Evolutionary conservation across 805 yeast species (phyloP), one percentile per base, ranked within the genome.

Genomic region (Scheffersomyces amazonensis): DNA sequence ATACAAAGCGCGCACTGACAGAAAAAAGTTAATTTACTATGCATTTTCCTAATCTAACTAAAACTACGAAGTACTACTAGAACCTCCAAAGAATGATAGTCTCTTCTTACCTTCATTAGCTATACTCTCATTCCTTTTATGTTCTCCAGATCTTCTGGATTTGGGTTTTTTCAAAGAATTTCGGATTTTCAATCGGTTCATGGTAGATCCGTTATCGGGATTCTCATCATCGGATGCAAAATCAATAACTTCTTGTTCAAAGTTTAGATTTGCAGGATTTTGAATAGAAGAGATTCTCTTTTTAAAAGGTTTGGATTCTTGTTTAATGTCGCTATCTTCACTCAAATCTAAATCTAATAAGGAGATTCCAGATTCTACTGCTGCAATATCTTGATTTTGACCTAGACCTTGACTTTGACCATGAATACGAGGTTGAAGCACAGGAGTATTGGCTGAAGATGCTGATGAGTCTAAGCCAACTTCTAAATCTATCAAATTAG

Each of bases 161-260:
- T 59, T 59, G 16, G 56, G 48, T 30, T 54, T 60, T 48, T 51
- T 61, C 36, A 69, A 52, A 4, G 73, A 64, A 31, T 60, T 58
- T 38, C 75, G 49, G 29, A 69, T 69, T 10, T 71, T 57, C 23
- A 69, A 48, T 13, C 75, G 47, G 47, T 53, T 69, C 73, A 69
- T 62, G 17, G 50, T 50, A 1, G 69, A 60, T 12, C 54, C 54
- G 34, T 59, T 54, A 6, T 52, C 64, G 1, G 66, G 66, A 39
- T 61, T 63, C 39, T 69, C 75, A 44, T 69, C 73, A 43, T 69
- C 75, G 10, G 72, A 66, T 1, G 68, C 74, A 57, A 67, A 69
- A 46, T 69, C 74, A 39, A 69, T 61, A 3, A 68, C 71, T 42
- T 69, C 71, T 46, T 69, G 73, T 42, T 66, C 65, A 21, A 68